Conservation (phyloP, 768 basidiomycete genomes). For the Mycena venus region DNA sequence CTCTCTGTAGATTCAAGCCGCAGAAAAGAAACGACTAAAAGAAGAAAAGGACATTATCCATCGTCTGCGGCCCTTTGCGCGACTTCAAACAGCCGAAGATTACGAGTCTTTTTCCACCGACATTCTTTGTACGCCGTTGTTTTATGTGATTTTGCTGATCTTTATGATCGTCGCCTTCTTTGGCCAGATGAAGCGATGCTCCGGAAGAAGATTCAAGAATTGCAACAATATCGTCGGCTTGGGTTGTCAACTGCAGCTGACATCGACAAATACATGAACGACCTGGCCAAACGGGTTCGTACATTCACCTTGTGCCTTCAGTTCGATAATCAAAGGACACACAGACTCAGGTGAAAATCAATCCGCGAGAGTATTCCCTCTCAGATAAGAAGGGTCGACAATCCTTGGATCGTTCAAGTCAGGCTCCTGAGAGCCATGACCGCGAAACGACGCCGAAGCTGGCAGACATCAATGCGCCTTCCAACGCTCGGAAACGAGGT, state of each 20-base stretch:
- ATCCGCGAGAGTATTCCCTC: slow-evolving; percentile 67
- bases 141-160: background rate
- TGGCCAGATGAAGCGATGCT: slow-evolving; percentile 86
- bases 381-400: slow-evolving; percentile 66
- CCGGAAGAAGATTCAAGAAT: slow-evolving; percentile 89
- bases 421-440: slow-evolving; percentile 68
- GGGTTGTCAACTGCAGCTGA: slow-evolving; percentile 90
- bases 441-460: slow-evolving; percentile 71
- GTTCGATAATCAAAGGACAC: background rate
- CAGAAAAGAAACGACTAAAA: slow-evolving; percentile 90
- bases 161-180: slow-evolving; percentile 5
- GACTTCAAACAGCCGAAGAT: slow-evolving; percentile 91
- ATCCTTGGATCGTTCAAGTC: slow-evolving; percentile 64
- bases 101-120: slow-evolving; percentile 91
- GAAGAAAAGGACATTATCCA: slow-evolving; percentile 94
- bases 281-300: slow-evolving; percentile 80
- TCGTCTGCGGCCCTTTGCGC: slow-evolving; percentile 91
- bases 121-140: slow-evolving; percentile 80
- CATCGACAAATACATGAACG: slow-evolving; percentile 89
- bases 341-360: slow-evolving; percentile 75
- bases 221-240: slow-evolving; percentile 90
- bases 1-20: slow-evolving; percentile 81
- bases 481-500: slow-evolving; percentile 60
- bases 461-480: slow-evolving; percentile 48
- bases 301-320: background rate